Conservation (phyloP, 768 basidiomycete genomes). For the Kwoniella shandongensis region DNA sequence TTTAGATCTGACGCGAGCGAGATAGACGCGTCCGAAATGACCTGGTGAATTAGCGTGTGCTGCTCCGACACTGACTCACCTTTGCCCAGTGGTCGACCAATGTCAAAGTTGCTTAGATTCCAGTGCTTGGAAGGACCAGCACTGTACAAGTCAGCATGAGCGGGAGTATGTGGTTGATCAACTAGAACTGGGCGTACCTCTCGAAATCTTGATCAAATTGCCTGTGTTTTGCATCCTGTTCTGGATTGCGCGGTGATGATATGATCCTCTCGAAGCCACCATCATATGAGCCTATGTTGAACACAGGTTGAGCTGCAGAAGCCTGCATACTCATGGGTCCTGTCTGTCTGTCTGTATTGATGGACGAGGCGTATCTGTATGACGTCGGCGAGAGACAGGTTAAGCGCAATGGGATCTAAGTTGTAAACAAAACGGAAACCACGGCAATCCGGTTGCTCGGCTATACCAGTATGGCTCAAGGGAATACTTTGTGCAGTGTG, state of each 20-base stretch:
- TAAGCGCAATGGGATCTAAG: too few species aligned
- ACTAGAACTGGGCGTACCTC: constrained; percentile 11
- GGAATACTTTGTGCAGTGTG: too few species aligned
- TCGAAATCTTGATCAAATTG: constrained; percentile 61
- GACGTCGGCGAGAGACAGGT: too few species aligned
- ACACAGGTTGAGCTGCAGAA: too few species aligned
- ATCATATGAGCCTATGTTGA: constrained; percentile 73
- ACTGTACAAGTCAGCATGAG: constrained; percentile 14
- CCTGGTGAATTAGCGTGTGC: constrained; percentile 79
- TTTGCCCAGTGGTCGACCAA: constrained; percentile 44
- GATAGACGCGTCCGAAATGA: constrained; percentile 97
- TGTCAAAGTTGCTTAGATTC: constrained; percentile 39
- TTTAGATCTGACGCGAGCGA: constrained; percentile 83
- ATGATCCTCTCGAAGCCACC: constrained; percentile 74
- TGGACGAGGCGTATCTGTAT: too few species aligned
- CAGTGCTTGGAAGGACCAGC: constrained; percentile 31
- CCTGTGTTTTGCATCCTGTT: constrained; percentile 10
- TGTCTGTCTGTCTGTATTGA: too few species aligned
- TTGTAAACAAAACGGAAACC: too few species aligned
- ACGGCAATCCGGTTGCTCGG: too few species aligned
- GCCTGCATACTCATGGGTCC: too few species aligned
- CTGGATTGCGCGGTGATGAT: constrained; percentile 50
- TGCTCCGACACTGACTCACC: constrained; percentile 18
- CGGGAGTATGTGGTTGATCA: neutral
- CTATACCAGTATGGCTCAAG: too few species aligned